Evolutionary conservation across 352 stramenopile species (phyloP).

Genomic region (Globisporangium heterothallicum): DNA sequence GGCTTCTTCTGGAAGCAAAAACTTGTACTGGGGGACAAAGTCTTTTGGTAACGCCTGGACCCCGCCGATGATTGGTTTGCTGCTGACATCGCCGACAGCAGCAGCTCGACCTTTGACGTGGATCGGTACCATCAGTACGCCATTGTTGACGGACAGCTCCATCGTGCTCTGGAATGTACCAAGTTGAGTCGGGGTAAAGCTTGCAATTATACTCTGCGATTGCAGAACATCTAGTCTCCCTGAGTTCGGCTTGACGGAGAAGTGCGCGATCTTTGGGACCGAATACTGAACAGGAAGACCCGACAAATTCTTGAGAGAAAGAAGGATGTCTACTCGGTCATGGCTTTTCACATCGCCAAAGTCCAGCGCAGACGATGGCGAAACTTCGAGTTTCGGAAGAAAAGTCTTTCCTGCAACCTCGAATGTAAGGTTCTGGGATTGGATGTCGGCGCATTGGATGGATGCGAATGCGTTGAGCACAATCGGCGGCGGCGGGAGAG

Average conservation of each 20-base stretch:
- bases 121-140: slow-evolving; percentile 49
- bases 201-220: slow-evolving; percentile 86
- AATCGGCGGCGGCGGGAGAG: slow-evolving; percentile 19
- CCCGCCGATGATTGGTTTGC: slow-evolving; percentile 43
- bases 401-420: slow-evolving; percentile 64
- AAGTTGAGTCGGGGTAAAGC: slow-evolving; percentile 85
- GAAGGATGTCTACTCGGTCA: slow-evolving; percentile 75
- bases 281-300: slow-evolving; percentile 57
- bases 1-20: slow-evolving; percentile 73
- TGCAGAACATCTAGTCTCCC: slow-evolving; percentile 82
- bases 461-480: slow-evolving; percentile 64
- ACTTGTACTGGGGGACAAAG: slow-evolving; percentile 88
- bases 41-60: slow-evolving; percentile 68
- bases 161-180: slow-evolving; percentile 60
- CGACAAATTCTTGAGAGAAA: slow-evolving; percentile 81
- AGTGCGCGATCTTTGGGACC: slow-evolving; percentile 73
- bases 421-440: slow-evolving; percentile 68
- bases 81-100: slow-evolving; percentile 32
- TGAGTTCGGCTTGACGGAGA: slow-evolving; percentile 47
- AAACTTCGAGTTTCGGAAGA: slow-evolving; percentile 41
- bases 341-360: slow-evolving; percentile 85
- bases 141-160: slow-evolving; percentile 39
- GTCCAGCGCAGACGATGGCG: slow-evolving; percentile 37
- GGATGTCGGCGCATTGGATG: slow-evolving; percentile 59
- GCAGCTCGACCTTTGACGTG: slow-evolving; percentile 59